Evolutionary conservation across 352 stramenopile genomes (phyloP), one percentile per base, ranked within the genome.

Genomic region (Phytophthora megakarya): DNA sequence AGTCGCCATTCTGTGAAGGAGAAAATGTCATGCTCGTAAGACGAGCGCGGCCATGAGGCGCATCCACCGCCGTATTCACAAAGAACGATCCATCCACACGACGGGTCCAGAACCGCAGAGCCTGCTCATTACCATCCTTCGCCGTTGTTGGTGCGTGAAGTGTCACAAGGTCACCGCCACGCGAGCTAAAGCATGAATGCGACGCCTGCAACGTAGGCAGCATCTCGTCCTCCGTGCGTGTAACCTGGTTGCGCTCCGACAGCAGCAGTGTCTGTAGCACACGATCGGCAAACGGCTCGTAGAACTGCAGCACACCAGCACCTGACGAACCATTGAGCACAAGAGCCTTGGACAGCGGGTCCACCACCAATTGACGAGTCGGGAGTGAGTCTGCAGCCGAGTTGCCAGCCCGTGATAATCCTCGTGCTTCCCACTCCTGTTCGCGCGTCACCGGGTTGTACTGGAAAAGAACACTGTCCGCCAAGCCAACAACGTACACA

Each of bases 181-280:
- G 74, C 0, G 73, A 45, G 46, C 80, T 89, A 57, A 93, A 91
- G 47, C 65, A 69, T 21, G 82, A 54, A 18, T 82, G 71, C 25
- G 88, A 81, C 0, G 81, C 80, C 19, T 80, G 50, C 25, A 89
- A 70, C 40, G 74, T 65, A 9, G 81, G 79, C 25, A 91, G 49
- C 44, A 72, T 56, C 48, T 93, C 84, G 38, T 88, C 67, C 13
- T 91, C 80, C 0, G 84, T 93, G 33, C 81, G 80, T n/a, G 86
- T 90, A 22, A 95, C 84, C 43, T 92, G 84, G 68, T 95, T 95
- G 37, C 86, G 86, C 44, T 93, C 82, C 21, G 84, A 92, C 9
- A 95, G 67, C 54, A 82, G 33, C 26, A 95, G 58, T 28, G 75
- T 90, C 59, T 82, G 70, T 4, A 93, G 59, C 26, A 95, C 83